phyloP scores from a whole-genome alignment of 108 stramenopile genomes.

The Skeletonema tropicum region DNA sequence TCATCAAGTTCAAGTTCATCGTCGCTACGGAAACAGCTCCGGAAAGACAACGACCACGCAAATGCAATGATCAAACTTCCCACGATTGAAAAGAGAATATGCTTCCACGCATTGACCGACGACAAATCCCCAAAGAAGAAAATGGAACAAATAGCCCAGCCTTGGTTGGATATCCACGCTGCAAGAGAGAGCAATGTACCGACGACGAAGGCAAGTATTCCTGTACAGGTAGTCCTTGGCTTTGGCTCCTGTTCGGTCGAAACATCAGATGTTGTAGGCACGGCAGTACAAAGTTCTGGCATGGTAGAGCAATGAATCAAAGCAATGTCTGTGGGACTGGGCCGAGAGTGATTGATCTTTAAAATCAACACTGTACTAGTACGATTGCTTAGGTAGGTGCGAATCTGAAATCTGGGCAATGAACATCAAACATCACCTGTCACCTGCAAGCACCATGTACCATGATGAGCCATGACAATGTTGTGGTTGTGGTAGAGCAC shows the following conservation, averaged over 20 bases:
- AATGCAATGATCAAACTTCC: constrained; percentile 24
- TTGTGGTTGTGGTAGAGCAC: no score
- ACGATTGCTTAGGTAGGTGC: no score
- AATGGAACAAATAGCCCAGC: constrained; percentile 27
- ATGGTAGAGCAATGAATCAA: no score
- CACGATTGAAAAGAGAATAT: constrained; percentile 11
- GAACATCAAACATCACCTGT: no score
- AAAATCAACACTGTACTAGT: no score
- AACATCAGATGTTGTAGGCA: background rate
- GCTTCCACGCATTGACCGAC: constrained; percentile 26
- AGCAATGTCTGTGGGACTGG: no score
- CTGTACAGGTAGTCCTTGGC: background rate
- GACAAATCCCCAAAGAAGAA: constrained; percentile 31
- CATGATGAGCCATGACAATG: no score
- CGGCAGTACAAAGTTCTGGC: background rate
- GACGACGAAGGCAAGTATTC: constrained; percentile 23
- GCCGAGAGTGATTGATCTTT: no score
- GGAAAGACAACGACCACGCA: constrained; percentile 25
- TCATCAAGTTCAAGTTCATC: constrained; percentile 26
- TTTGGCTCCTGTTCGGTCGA: background rate
- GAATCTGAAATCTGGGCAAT: no score
- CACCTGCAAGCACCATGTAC: no score
- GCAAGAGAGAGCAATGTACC: constrained; percentile 16
- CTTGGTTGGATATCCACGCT: constrained; percentile 35
- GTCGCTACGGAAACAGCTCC: constrained; percentile 9